Percentiles rank a stretch among this genome's conserved stretches.
Evolutionary conservation across 192 early-diverging fungal genomes (phyloP).

Genomic region (Rhizophagus sp.): DNA sequence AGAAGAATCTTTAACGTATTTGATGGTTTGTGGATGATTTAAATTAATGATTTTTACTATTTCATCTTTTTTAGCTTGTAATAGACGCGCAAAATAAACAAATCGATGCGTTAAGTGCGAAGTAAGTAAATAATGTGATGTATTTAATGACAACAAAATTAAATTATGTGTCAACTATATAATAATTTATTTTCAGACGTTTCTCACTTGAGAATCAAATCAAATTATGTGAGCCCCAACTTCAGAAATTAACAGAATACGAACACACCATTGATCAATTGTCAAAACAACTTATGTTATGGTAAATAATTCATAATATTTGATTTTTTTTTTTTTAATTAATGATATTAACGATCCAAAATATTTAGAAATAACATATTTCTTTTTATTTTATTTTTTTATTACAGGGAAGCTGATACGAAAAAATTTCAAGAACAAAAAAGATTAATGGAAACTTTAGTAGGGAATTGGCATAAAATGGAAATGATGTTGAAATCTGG

Average conservation of each 20-base stretch:
- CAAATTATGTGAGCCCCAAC: constrained; percentile 44
- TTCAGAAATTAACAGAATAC: constrained; percentile 49
- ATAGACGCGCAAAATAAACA: constrained; percentile 6
- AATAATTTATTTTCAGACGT: constrained; percentile 31
- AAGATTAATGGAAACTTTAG: constrained; percentile 40
- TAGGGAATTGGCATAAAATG: constrained; percentile 41
- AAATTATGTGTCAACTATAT: neutral
- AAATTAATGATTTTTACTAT: too few species aligned
- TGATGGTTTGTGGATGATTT: too few species aligned
- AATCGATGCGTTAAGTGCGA: constrained; percentile 6
- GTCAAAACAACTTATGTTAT: constrained; percentile 51
- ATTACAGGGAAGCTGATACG: constrained; percentile 39
- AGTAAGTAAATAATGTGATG: neutral
- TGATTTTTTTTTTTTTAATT: neutral
- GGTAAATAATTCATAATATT: constrained; percentile 36
- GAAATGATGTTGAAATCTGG: constrained; percentile 36
- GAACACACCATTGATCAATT: constrained; percentile 52
- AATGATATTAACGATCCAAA: neutral
- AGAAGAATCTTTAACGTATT: constrained; percentile 16
- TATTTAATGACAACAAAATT: neutral
- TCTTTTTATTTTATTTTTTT: neutral
- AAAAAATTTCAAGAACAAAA: constrained; percentile 47
- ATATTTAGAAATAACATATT: neutral
- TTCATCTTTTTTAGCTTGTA: neutral
- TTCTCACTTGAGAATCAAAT: constrained; percentile 51